Evolutionary conservation across 495 filamentous ascomycete genomes (phyloP).

Genomic region (Xylaria intraflava): DNA sequence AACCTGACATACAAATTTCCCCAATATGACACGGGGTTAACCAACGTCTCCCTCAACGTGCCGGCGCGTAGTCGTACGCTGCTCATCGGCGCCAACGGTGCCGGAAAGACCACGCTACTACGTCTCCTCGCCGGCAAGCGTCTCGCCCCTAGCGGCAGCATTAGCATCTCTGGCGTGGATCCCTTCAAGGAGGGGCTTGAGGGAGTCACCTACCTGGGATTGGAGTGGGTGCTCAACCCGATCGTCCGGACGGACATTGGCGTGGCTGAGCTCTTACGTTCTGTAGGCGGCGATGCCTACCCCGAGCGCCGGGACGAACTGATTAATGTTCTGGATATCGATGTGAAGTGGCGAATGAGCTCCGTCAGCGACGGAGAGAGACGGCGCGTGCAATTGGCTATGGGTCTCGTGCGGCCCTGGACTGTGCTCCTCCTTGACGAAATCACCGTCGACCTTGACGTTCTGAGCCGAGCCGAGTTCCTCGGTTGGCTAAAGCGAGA

Average conservation of each 20-base stretch:
- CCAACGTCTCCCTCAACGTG: constrained; percentile 62
- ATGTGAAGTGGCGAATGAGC: constrained; percentile 89
- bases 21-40: constrained; percentile 67
- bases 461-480: constrained; percentile 77
- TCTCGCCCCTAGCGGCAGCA: constrained; percentile 66
- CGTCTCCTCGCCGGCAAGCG: constrained; percentile 83
- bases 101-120: constrained; percentile 94
- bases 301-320: constrained; percentile 78
- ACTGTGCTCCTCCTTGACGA: constrained; percentile 85
- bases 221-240: constrained; percentile 98
- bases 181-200: constrained; percentile 83
- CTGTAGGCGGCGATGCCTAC: constrained; percentile 81
- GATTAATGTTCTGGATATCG: constrained; percentile 82
- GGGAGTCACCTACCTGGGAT: constrained; percentile 92
- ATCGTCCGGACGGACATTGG: constrained; percentile 94
- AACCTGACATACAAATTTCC: constrained; percentile 85
- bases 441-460: constrained; percentile 93
- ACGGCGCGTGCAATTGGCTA: constrained; percentile 85
- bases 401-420: constrained; percentile 95
- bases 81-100: constrained; percentile 94
- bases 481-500: constrained; percentile 80
- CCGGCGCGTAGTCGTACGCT: constrained; percentile 81
- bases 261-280: constrained; percentile 73
- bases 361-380: constrained; percentile 88
- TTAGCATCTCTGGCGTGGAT: constrained; percentile 73